phyloP scores from a whole-genome alignment of 805 yeast genomes.

The Isabelozyma gotoi region DNA sequence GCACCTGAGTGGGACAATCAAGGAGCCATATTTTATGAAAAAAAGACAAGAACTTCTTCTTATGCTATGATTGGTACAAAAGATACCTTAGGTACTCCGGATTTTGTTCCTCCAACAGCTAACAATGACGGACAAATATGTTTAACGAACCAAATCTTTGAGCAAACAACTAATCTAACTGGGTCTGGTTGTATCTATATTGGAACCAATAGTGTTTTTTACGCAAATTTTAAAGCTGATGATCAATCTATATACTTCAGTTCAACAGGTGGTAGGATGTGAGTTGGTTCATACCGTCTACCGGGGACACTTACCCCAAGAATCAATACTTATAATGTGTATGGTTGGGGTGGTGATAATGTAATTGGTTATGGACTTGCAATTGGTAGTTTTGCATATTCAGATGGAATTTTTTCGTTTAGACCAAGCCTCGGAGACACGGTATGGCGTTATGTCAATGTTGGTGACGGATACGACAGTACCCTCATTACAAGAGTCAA shows the following conservation, averaged over 20 bases:
- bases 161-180: constrained; percentile 16
- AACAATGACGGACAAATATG: constrained; percentile 29
- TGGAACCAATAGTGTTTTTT: constrained; percentile 12
- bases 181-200: constrained; percentile 25
- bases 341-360: constrained; percentile 25
- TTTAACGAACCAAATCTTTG: constrained; percentile 17
- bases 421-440: no score
- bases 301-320: no score
- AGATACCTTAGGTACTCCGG: no score
- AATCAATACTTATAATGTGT: constrained; percentile 18
- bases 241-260: no score
- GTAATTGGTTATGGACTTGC: constrained; percentile 12
- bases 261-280: no score
- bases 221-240: constrained; percentile 10
- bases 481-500: no score
- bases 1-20: no score
- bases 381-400: constrained; percentile 7
- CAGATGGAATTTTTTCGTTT: constrained; percentile 16
- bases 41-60: no score
- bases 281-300: no score
- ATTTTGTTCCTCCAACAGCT: no score
- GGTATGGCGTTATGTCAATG: constrained; percentile 13
- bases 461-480: constrained; percentile 24
- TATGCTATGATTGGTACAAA: no score
- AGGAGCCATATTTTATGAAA: no score